These are phyloP conservation scores for Cinnamomum micranthum DNA, from an alignment of 164 flowering plant genomes.

Conservation along the genomic window DNA sequence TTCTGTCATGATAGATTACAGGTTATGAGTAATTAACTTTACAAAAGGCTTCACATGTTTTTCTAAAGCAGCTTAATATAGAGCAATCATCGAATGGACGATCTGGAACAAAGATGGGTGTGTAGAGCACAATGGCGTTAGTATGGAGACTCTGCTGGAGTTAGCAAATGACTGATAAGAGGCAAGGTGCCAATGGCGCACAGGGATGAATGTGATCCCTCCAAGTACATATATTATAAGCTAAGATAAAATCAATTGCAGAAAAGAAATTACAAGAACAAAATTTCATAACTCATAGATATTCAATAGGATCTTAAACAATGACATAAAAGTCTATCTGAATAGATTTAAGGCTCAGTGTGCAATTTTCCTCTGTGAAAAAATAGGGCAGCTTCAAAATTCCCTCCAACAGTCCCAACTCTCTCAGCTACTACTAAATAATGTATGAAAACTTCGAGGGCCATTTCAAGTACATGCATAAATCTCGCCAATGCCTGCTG, in stretches of 20 bases:
- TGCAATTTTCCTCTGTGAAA: conserved; percentile 1
- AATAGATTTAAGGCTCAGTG: conserved; percentile 3
- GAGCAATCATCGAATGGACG: too few relatives aligned
- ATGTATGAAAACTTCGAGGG: not conserved
- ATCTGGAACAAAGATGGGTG: too few relatives aligned
- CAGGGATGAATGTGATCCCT: too few relatives aligned
- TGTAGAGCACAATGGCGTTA: too few relatives aligned
- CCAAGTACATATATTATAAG: too few relatives aligned
- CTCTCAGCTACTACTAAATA: not conserved
- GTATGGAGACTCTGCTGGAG: too few relatives aligned
- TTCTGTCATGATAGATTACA: too few relatives aligned
- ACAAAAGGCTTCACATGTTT: too few relatives aligned
- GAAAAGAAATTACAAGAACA: not conserved
- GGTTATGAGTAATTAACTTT: too few relatives aligned
- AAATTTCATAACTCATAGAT: not conserved
- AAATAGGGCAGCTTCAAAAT: not conserved
- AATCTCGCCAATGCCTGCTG: not conserved
- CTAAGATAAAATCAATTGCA: not conserved
- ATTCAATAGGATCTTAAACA: not conserved
- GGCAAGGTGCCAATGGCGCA: too few relatives aligned
- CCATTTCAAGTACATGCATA: not conserved
- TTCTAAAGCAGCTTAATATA: too few relatives aligned
- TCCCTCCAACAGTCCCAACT: not conserved
- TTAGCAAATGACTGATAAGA: too few relatives aligned
- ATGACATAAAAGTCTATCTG: not conserved